These are phyloP conservation scores for Heliamphora exappendiculata DNA, from an alignment of 148 eudicot genomes.

Conservation along the genomic window DNA sequence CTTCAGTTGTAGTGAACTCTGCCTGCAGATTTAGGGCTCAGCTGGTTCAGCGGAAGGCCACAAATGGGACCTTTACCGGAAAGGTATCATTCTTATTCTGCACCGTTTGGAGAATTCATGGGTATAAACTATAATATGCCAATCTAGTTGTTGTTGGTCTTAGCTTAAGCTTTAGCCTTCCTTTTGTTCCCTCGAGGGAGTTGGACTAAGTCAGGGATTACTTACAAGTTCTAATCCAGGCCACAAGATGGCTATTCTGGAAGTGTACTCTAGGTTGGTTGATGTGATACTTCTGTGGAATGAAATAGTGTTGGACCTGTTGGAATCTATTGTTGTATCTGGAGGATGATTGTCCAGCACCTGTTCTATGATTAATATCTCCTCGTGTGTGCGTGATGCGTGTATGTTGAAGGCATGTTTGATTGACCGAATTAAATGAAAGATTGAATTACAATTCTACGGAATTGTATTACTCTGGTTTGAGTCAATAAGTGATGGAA, in stretches of 20 bases:
- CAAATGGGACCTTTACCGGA: conserved; percentile 28
- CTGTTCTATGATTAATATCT: background rate
- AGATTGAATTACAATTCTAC: too few relatives aligned
- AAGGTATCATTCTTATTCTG: conserved; percentile 26
- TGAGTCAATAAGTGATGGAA: too few relatives aligned
- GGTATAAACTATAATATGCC: background rate
- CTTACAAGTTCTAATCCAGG: too few relatives aligned
- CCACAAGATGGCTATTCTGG: too few relatives aligned
- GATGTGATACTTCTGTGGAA: background rate
- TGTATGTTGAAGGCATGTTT: too few relatives aligned
- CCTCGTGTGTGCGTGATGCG: background rate
- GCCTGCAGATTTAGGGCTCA: conserved; percentile 55
- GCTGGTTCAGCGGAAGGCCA: conserved; percentile 23
- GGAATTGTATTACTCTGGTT: too few relatives aligned
- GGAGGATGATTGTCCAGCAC: background rate
- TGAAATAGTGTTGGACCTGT: background rate
- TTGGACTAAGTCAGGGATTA: too few relatives aligned
- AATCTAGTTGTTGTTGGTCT: background rate
- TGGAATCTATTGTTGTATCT: background rate
- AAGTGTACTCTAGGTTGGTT: background rate
- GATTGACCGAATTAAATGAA: too few relatives aligned
- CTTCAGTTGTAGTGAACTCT: conserved; percentile 14
- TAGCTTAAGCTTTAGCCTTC: background rate
- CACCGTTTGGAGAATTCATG: background rate
- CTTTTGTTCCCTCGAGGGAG: background rate